Evolutionary conservation across 257 asterid genomes (phyloP).

Genomic region (Gentiana macrophylla): DNA sequence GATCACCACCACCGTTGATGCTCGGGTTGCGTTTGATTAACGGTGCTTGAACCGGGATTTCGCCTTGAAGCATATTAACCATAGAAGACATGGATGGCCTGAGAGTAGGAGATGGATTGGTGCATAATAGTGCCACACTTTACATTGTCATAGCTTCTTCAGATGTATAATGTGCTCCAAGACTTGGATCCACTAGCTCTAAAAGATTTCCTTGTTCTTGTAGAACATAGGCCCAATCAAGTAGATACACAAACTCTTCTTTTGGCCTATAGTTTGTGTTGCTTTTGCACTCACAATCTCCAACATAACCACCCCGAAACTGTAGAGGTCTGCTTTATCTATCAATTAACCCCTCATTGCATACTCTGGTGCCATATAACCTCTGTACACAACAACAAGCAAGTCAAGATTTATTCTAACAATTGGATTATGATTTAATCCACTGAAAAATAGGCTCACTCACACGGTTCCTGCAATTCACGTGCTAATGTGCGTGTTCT

Average conservation of each 20-base stretch:
- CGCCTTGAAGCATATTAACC: slow-evolving; percentile 81
- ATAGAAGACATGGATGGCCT: slow-evolving; percentile 78
- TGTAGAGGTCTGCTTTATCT: slow-evolving; percentile 39
- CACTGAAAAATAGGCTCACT: too few species aligned
- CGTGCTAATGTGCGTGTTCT: too few species aligned
- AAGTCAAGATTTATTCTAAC: too few species aligned
- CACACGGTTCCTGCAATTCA: too few species aligned
- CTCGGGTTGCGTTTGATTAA: slow-evolving; percentile 27
- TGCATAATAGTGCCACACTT: slow-evolving; percentile 51
- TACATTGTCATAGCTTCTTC: slow-evolving; percentile 62
- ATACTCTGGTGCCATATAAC: slow-evolving; percentile 43
- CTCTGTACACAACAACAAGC: slow-evolving; percentile 13
- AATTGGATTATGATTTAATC: too few species aligned
- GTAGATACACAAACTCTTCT: slow-evolving; percentile 45
- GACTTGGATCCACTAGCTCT: slow-evolving; percentile 73
- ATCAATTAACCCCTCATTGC: slow-evolving; percentile 43
- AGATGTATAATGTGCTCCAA: slow-evolving; percentile 42
- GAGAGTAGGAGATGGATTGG: slow-evolving; percentile 70
- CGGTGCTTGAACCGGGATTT: slow-evolving; percentile 67
- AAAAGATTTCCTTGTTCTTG: slow-evolving; percentile 81
- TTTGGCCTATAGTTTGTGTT: slow-evolving; percentile 41
- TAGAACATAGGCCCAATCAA: slow-evolving; percentile 66
- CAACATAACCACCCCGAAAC: slow-evolving; percentile 34
- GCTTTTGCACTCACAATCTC: slow-evolving; percentile 43
- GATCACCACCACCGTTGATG: slow-evolving; percentile 17